phyloP scores from a whole-genome alignment of 176 grass and related monocot species.

The Leersia perrieri region DNA sequence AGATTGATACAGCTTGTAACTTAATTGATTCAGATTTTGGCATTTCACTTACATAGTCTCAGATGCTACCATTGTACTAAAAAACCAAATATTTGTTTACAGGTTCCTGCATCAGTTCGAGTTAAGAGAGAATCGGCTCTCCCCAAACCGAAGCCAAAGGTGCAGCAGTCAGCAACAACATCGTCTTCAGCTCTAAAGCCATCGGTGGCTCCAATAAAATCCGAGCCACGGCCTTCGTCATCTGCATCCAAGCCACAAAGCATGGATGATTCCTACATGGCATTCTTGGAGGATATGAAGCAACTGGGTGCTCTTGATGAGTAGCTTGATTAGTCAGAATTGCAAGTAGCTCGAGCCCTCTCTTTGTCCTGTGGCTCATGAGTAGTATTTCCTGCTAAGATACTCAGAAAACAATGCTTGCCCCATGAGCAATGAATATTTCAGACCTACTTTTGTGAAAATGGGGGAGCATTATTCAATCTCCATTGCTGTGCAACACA shows the following conservation, averaged over 20 bases:
- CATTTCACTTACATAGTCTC: slow-evolving; percentile 2
- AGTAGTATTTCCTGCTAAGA: slow-evolving; percentile 4
- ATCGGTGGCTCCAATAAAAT: slow-evolving; percentile 43
- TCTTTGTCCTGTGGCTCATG: background rate
- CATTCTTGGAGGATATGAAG: slow-evolving; percentile 98
- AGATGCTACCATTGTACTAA: background rate
- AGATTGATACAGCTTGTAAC: background rate
- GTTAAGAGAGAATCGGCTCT: slow-evolving; percentile 85
- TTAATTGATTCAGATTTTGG: background rate
- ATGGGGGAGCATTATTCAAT: background rate
- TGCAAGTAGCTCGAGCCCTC: background rate
- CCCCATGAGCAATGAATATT: background rate
- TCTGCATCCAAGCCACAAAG: slow-evolving; percentile 68
- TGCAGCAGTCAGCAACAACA: slow-evolving; percentile 38
- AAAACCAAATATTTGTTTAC: slow-evolving; percentile 25
- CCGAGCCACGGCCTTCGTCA: slow-evolving; percentile 31
- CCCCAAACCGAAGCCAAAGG: slow-evolving; percentile 75
- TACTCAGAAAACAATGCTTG: slow-evolving; percentile 20
- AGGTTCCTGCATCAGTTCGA: slow-evolving; percentile 95
- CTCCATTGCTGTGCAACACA: background rate
- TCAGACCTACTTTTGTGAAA: background rate
- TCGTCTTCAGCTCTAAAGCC: slow-evolving; percentile 39
- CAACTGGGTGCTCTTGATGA: slow-evolving; percentile 80
- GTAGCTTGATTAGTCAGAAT: slow-evolving; percentile 22
- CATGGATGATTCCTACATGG: slow-evolving; percentile 93